A percentile compares a stretch with the other conserved stretches of the same genome.
Evolutionary conservation across 441 rosid genomes (phyloP).

Genomic region (Daphne laureola): DNA sequence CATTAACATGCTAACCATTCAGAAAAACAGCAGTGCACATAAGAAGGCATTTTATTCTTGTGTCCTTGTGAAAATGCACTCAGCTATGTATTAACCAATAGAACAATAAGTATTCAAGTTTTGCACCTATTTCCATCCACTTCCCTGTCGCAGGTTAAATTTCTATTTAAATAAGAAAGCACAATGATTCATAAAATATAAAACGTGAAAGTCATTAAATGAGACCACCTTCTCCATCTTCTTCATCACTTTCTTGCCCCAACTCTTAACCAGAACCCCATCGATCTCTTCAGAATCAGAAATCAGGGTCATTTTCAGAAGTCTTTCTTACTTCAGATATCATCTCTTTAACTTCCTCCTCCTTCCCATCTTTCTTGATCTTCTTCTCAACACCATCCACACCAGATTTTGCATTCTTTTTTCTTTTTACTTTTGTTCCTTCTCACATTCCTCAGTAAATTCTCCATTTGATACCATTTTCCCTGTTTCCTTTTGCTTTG

Average conservation of each 20-base stretch:
- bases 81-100: no score
- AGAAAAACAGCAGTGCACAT: no score
- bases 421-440: conserved; percentile 13
- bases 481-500: conserved; percentile 65
- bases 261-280: conserved; percentile 74
- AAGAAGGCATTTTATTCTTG: no score
- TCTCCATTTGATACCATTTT: conserved; percentile 22
- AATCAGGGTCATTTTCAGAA: conserved; percentile 39
- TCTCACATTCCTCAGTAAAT: conserved; percentile 23
- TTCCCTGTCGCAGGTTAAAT: no score
- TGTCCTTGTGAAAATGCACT: no score
- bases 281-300: conserved; percentile 61
- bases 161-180: not conserved
- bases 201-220: conserved; percentile 3
- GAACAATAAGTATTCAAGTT: no score
- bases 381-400: conserved; percentile 23
- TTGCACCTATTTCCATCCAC: no score
- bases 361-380: conserved; percentile 24
- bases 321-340: conserved; percentile 46
- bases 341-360: conserved; percentile 33
- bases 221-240: conserved; percentile 44
- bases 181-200: not conserved
- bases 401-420: conserved; percentile 16
- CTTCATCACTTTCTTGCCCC: conserved; percentile 37
- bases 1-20: no score